Base-by-base conservation (phyloP, 345 rosid species). In the Salix udensis region DNA sequence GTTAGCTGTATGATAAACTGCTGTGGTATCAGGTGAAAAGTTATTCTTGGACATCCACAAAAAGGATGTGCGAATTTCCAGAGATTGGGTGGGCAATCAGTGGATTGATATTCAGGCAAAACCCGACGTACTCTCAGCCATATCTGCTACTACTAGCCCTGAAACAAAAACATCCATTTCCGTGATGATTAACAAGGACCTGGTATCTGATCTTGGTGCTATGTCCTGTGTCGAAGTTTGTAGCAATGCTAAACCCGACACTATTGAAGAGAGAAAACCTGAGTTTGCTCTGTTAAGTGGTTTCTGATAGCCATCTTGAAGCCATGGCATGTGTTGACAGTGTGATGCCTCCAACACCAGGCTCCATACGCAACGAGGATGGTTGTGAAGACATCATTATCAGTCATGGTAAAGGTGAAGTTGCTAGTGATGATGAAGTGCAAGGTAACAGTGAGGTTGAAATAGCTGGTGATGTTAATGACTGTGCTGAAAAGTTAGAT, bases 71-170 rank as follows among this genome's bases (percentile, higher is more conserved):
- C 86, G 99, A 77, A 84, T 86, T 81, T 91, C 98, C 75, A 87
- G 87, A 81, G 99, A 96, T 82, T 91, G 97, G 97, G 80, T 85
- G 68, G 91, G 92, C 55, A 88, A 87, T 74, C 80, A 76, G 31
- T 95, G 98, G 98, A 82, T 91, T 77, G 93, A 88, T 73, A 82
- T 93, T 37, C 85, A 85, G 79, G 83, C 91, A 37, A 89, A 87
- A 78, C 89, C 87, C 0, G 88, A 88, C 53, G 80, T 95, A 78
- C 84, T 86, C 64, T 83, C 94, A n/a, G 81, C 76, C 73, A 81
- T 93, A 82, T 81, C 87, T 61, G 64, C 83, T 61, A 71, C 77
- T 62, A 34, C 66, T 77, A 80, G 75, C 72, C 83, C 73, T 0
- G 95, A 87, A 55, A 82, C 74, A 58, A 91, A 88, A 87, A 61